These are phyloP conservation scores for Metschnikowia borealis DNA, from an alignment of 805 yeast species.

Conservation along the genomic window DNA sequence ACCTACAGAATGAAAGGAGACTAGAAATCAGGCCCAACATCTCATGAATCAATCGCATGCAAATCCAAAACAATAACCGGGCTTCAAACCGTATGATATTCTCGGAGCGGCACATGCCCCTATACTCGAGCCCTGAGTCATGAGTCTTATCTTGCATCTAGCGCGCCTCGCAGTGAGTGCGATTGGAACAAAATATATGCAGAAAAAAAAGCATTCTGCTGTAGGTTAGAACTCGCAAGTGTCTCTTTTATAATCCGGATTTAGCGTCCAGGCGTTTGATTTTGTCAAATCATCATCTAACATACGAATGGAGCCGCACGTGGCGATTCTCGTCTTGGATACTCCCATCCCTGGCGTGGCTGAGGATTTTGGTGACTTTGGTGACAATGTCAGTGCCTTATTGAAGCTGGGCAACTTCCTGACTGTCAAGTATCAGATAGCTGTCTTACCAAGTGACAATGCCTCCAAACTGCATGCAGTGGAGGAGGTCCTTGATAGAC, in stretches of 20 bases:
- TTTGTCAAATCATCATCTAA: neutral
- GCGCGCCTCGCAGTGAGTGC: slow-evolving; percentile 1
- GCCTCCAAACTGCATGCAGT: neutral
- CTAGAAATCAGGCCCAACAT: neutral
- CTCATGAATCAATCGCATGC: neutral
- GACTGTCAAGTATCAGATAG: slow-evolving; percentile 37
- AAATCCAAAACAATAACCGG: too few relatives aligned
- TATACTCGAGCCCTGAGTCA: neutral
- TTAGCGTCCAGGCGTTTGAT: slow-evolving; percentile 1
- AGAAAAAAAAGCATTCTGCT: slow-evolving; percentile 1
- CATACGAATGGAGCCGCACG: slow-evolving; percentile 21
- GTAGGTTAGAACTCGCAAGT: neutral
- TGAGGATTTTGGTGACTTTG: slow-evolving; percentile 48
- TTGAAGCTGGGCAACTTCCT: slow-evolving; percentile 20
- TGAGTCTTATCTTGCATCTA: slow-evolving; percentile 2
- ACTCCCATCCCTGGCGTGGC: slow-evolving; percentile 28
- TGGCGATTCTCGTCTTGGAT: slow-evolving; percentile 41
- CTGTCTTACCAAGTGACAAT: slow-evolving; percentile 16
- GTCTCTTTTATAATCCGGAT: neutral
- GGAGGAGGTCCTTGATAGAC: slow-evolving; percentile 12
- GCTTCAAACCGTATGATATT: neutral
- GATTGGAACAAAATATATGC: neutral
- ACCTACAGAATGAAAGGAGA: neutral
- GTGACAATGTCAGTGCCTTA: slow-evolving; percentile 41
- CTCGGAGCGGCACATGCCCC: neutral